Conservation (phyloP, 2,329 filamentous ascomycete species). For the Leptographium procerum region DNA sequence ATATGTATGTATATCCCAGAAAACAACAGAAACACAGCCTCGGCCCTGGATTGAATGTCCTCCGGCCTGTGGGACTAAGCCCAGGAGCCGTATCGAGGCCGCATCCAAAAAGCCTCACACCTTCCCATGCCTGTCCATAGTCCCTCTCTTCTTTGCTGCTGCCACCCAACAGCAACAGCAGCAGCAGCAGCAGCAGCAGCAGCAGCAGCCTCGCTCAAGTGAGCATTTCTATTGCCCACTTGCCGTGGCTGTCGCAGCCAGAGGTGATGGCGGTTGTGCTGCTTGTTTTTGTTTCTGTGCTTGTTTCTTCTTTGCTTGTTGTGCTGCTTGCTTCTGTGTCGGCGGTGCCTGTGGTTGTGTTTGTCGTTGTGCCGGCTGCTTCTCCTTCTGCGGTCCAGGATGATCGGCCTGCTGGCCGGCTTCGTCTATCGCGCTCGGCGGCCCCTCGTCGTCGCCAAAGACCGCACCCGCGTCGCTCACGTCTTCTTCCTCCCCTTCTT, state of each 20-base stretch:
- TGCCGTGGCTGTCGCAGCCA: not conserved
- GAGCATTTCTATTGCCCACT: not conserved
- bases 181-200: too few species aligned
- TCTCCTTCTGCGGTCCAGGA: not conserved
- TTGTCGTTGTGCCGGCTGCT: not conserved
- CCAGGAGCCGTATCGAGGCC: too few species aligned
- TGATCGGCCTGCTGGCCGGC: not conserved
- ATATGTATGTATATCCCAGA: not conserved
- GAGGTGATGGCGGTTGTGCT: not conserved
- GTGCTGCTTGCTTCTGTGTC: not conserved
- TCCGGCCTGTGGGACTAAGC: too few species aligned
- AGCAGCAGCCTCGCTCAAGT: too few species aligned
- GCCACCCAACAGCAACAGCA: not conserved
- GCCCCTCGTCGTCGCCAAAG: not conserved
- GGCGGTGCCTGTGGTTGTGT: not conserved
- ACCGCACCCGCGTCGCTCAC: not conserved
- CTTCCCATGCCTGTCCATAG: not conserved
- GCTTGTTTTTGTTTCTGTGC: not conserved
- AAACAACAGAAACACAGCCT: not conserved
- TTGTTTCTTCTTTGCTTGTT: slow-evolving; percentile 1
- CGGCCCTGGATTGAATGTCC: not conserved
- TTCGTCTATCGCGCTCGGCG: not conserved
- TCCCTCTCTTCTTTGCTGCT: not conserved
- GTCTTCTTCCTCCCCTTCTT: not conserved
- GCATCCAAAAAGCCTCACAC: too few species aligned